A percentile compares a stretch with the other conserved stretches of the same genome.
phyloP scores from a whole-genome alignment of 2,329 filamentous ascomycete species.

The Sporothrix mexicana region DNA sequence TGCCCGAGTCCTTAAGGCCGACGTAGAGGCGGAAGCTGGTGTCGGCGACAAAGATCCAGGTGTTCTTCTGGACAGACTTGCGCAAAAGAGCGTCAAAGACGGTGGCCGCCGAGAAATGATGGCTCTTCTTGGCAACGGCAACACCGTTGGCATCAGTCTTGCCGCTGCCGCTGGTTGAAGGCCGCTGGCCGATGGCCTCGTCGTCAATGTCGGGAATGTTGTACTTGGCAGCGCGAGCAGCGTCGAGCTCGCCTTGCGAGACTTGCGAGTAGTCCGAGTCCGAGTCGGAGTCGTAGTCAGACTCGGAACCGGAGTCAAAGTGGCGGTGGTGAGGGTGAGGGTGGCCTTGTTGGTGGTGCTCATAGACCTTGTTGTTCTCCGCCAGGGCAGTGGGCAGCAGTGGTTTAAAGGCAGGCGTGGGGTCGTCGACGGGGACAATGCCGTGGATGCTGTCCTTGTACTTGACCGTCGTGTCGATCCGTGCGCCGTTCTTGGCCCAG shows the following conservation, averaged over 20 bases:
- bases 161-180: background rate
- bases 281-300: slow-evolving; percentile 39
- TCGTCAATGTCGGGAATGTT: slow-evolving; percentile 54
- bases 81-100: slow-evolving; percentile 80
- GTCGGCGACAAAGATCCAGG: slow-evolving; percentile 93
- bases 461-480: slow-evolving; percentile 75
- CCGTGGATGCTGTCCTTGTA: slow-evolving; percentile 83
- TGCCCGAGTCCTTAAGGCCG: slow-evolving; percentile 85
- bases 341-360: slow-evolving; percentile 5
- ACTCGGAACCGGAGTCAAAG: slow-evolving; percentile 34
- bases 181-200: background rate
- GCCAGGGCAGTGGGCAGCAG: slow-evolving; percentile 38
- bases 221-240: slow-evolving; percentile 68
- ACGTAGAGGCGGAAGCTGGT: slow-evolving; percentile 85
- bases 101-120: slow-evolving; percentile 69
- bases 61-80: slow-evolving; percentile 81
- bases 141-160: background rate
- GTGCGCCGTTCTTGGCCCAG: slow-evolving; percentile 82
- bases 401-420: slow-evolving; percentile 59
- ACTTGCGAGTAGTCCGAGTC: slow-evolving; percentile 40
- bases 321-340: background rate
- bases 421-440: slow-evolving; percentile 67
- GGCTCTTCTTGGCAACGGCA: slow-evolving; percentile 57
- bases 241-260: slow-evolving; percentile 55
- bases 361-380: background rate